Conservation (phyloP, 2,329 filamentous ascomycete genomes). For the Talaromyces marneffei region DNA sequence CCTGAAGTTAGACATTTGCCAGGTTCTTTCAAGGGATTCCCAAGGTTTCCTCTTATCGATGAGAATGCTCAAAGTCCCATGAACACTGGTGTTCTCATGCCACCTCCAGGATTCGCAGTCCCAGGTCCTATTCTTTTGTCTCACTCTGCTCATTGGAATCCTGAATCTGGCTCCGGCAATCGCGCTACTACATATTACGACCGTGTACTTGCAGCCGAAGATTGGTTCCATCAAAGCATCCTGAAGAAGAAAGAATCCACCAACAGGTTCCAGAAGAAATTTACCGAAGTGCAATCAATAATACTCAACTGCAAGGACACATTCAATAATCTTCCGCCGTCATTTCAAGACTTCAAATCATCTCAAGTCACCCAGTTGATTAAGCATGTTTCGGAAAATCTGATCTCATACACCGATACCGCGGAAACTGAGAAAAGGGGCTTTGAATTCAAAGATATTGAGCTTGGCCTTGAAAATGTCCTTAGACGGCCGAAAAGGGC, state of each 20-base stretch:
- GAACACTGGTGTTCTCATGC: background rate
- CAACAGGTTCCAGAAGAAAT: background rate
- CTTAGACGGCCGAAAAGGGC: background rate
- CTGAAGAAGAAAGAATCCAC: background rate
- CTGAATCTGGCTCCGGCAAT: background rate
- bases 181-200: conserved; percentile 6
- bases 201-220: conserved; percentile 4
- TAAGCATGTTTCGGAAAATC: background rate
- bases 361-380: background rate
- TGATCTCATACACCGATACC: background rate
- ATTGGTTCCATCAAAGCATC: conserved; percentile 13
- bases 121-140: background rate
- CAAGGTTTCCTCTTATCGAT: background rate
- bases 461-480: background rate
- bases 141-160: background rate
- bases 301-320: background rate
- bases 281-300: background rate
- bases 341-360: background rate
- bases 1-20: background rate
- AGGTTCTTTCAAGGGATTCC: conserved; percentile 5
- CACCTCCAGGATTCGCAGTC: conserved; percentile 7
- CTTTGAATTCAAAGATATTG: background rate
- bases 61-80: background rate
- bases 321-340: background rate
- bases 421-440: background rate